Percentiles rank a stretch among this genome's conserved stretches.
These are phyloP conservation scores for Limonomyces culmigenus DNA, from an alignment of 1,284 basidiomycete genomes.

Conservation along the genomic window DNA sequence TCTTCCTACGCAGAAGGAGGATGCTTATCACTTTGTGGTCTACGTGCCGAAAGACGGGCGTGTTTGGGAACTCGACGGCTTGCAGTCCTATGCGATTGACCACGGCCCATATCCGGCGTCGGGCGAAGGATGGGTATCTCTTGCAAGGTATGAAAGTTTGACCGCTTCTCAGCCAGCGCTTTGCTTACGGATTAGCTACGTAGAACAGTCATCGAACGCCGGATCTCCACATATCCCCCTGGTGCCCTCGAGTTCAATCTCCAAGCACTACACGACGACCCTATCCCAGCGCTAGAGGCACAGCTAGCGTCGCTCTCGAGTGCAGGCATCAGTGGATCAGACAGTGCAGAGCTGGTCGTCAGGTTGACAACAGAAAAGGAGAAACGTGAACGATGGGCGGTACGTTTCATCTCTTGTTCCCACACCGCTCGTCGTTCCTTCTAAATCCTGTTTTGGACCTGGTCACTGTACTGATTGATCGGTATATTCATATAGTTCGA, in stretches of 20 bases:
- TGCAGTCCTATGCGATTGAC: slow-evolving; percentile 74
- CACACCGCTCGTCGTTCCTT: too few relatives aligned
- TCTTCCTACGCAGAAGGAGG: slow-evolving; percentile 56
- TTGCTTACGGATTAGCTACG: slow-evolving; percentile 4
- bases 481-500: slow-evolving; percentile 43
- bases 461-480: not conserved
- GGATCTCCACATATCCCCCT: slow-evolving; percentile 77
- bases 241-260: slow-evolving; percentile 84
- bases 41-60: slow-evolving; percentile 73
- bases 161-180: not conserved
- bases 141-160: slow-evolving; percentile 47
- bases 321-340: slow-evolving; percentile 23
- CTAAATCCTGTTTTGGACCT: too few relatives aligned
- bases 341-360: slow-evolving; percentile 35
- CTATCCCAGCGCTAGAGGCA: slow-evolving; percentile 45
- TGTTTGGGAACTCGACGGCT: slow-evolving; percentile 83
- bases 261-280: slow-evolving; percentile 69
- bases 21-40: slow-evolving; percentile 88
- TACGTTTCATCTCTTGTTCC: slow-evolving; percentile 22
- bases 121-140: slow-evolving; percentile 68
- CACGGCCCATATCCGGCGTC: slow-evolving; percentile 54
- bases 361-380: slow-evolving; percentile 59
- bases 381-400: slow-evolving; percentile 69
- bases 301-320: slow-evolving; percentile 33
- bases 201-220: slow-evolving; percentile 67